Percentiles rank a stretch among this genome's conserved stretches.
phyloP scores from a whole-genome alignment of 106 monocot genomes.

The Alisma plantagoaquatica region DNA sequence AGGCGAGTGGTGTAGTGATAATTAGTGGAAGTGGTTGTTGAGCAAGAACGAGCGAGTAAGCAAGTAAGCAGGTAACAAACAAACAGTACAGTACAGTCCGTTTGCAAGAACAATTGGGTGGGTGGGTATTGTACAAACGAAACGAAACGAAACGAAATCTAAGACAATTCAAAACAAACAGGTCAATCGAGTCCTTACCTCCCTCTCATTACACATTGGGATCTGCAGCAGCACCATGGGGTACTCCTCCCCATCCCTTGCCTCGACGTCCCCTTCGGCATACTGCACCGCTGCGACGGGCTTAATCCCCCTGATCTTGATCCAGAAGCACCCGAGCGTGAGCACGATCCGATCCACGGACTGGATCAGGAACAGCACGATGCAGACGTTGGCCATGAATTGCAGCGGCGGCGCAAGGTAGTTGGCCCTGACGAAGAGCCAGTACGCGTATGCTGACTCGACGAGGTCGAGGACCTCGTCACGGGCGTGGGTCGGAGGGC shows the following conservation, averaged over 20 bases:
- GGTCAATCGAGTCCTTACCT: too few species aligned
- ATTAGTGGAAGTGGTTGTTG: too few species aligned
- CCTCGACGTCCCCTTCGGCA: constrained; percentile 25
- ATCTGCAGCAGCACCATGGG: constrained; percentile 71
- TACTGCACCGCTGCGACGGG: constrained; percentile 20
- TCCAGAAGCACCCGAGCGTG: constrained; percentile 47
- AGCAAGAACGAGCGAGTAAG: too few species aligned
- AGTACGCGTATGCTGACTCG: constrained; percentile 31
- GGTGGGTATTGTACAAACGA: too few species aligned
- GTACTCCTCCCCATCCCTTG: constrained; percentile 17
- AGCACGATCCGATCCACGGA: constrained; percentile 43
- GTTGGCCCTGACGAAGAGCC: constrained; percentile 29
- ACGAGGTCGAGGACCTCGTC: constrained; percentile 19
- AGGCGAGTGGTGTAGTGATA: too few species aligned
- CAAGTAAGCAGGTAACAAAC: too few species aligned
- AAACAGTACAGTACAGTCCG: too few species aligned
- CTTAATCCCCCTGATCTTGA: constrained; percentile 19
- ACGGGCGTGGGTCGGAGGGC: constrained; percentile 20
- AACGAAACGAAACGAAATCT: too few species aligned
- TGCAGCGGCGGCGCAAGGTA: constrained; percentile 61
- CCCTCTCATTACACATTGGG: constrained; percentile 67
- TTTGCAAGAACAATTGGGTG: too few species aligned
- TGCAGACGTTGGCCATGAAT: constrained; percentile 38
- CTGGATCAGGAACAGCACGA: constrained; percentile 44
- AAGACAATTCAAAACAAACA: too few species aligned